Evolutionary conservation across 192 early-diverging fungal genomes (phyloP).

Genomic region (Lobosporangium transversale): DNA sequence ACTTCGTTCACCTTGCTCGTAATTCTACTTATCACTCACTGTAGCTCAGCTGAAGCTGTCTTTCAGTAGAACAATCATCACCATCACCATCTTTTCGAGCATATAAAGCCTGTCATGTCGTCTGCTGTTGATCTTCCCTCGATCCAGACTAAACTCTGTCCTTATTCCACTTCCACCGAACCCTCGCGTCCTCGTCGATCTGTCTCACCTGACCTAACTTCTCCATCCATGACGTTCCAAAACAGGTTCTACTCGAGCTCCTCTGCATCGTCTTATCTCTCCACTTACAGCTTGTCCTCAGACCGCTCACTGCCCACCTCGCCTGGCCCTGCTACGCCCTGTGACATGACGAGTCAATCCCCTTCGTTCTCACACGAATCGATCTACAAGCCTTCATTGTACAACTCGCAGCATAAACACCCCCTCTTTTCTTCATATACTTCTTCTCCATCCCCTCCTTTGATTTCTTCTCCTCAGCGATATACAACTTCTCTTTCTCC

Average conservation of each 20-base stretch:
- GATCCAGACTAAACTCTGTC: slow-evolving; percentile 31
- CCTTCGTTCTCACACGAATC: slow-evolving; percentile 23
- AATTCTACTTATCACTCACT: too few species aligned
- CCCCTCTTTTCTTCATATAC: not conserved
- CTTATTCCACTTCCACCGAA: slow-evolving; percentile 14
- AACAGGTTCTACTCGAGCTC: slow-evolving; percentile 39
- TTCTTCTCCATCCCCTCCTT: slow-evolving; percentile 13
- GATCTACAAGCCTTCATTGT: slow-evolving; percentile 16
- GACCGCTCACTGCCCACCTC: slow-evolving; percentile 23
- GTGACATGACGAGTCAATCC: slow-evolving; percentile 21
- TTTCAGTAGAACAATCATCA: too few species aligned
- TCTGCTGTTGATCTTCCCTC: slow-evolving; percentile 37
- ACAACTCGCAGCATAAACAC: slow-evolving; percentile 8
- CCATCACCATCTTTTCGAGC: not conserved
- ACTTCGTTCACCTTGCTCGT: too few species aligned
- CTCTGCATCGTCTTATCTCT: slow-evolving; percentile 22
- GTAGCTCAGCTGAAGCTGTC: too few species aligned
- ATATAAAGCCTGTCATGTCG: slow-evolving; percentile 7
- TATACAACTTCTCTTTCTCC: slow-evolving; percentile 2
- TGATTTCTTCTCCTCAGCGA: not conserved
- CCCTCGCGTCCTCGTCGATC: slow-evolving; percentile 20
- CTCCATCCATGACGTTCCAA: slow-evolving; percentile 23
- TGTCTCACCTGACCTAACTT: slow-evolving; percentile 11
- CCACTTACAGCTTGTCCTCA: slow-evolving; percentile 15
- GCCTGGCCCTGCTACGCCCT: slow-evolving; percentile 39